Evolutionary conservation across 441 rosid species (phyloP).

Genomic region (Capsella rubella): DNA sequence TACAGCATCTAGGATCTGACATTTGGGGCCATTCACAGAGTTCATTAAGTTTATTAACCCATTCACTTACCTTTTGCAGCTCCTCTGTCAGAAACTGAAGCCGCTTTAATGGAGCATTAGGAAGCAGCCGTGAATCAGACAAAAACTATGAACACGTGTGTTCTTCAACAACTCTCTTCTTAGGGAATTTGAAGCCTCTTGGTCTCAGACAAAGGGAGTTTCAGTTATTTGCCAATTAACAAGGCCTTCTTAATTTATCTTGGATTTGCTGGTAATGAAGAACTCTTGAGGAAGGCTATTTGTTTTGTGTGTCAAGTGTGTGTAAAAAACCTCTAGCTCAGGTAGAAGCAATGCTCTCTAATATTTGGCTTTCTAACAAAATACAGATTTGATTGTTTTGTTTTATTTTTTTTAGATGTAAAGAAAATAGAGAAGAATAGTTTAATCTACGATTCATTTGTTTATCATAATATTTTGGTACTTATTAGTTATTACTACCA

Average conservation of each 20-base stretch:
- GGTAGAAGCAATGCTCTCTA: constrained; percentile 32
- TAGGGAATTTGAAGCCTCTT: constrained; percentile 8
- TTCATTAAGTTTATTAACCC: constrained; percentile 22
- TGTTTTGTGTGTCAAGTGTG: constrained; percentile 6
- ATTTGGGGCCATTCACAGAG: background rate
- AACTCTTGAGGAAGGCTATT: constrained; percentile 22
- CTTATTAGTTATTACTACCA: background rate
- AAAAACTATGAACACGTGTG: constrained; percentile 12
- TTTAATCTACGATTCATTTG: background rate
- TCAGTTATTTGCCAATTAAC: constrained; percentile 34
- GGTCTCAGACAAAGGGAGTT: constrained; percentile 16
- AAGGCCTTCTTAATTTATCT: constrained; percentile 29
- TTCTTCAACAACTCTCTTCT: constrained; percentile 26
- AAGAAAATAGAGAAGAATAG: constrained; percentile 33
- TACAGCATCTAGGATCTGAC: constrained; percentile 19
- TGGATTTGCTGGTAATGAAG: constrained; percentile 33
- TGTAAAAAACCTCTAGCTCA: constrained; percentile 22
- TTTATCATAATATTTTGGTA: background rate
- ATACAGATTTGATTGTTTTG: constrained; percentile 27
- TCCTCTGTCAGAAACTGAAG: constrained; percentile 94
- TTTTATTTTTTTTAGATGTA: constrained; percentile 21
- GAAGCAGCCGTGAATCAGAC: constrained; percentile 30
- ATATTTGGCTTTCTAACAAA: constrained; percentile 20
- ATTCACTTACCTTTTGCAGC: constrained; percentile 59
- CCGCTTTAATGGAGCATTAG: constrained; percentile 94